Evolutionary conservation across 1,284 basidiomycete genomes (phyloP), one percentile per base, ranked within the genome.

Genomic region (Apiotrichum sp.): DNA sequence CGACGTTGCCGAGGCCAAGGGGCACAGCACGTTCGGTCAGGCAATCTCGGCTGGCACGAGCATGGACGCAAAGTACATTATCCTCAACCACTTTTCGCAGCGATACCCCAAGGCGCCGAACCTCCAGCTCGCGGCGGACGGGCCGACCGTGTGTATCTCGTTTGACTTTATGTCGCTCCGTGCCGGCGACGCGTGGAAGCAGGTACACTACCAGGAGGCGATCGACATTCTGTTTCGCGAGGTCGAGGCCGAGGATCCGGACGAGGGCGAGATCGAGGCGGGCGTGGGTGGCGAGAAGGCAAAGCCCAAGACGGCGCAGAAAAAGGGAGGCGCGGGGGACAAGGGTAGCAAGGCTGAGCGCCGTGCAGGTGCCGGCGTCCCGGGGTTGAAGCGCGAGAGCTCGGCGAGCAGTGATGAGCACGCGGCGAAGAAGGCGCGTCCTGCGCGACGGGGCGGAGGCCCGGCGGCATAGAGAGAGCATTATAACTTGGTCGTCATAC

Each of bases 21-120:
- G 86, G 1, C 93, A 97, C 72, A 90, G 87, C 62, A 98, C 93
- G 0, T 84, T 92, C 59, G 85, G 88, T 1, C 88, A 96, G 70
- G 93, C 93, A 0, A 82, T 96, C 42, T 81, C 83, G 14, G 80
- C 92, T 33, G 93, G 86, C 2, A 40, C 35, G 65, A 90, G 87
- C 62, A 93, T 95, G 90, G 79, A 82, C 6, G 92, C 91, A 0
- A 78, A 84, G 55, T 85, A 90, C 63, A 80, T 90, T 31, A 81
- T 98, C 38, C 81, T 98, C 31, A 98, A 93, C 2, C 93, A 98
- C 74, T 98, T 98, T 74, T 96, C 92, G 10, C 89, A 90, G 54
- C 84, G 93, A 10, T 96, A 96, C 73, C 92, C 93, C 11, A 92
- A 89, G 67, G 38, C 48, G 14, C 48, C 48, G 8, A 34, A 41